Base-by-base conservation (phyloP, 805 yeast species). In the Candida caryicola region DNA sequence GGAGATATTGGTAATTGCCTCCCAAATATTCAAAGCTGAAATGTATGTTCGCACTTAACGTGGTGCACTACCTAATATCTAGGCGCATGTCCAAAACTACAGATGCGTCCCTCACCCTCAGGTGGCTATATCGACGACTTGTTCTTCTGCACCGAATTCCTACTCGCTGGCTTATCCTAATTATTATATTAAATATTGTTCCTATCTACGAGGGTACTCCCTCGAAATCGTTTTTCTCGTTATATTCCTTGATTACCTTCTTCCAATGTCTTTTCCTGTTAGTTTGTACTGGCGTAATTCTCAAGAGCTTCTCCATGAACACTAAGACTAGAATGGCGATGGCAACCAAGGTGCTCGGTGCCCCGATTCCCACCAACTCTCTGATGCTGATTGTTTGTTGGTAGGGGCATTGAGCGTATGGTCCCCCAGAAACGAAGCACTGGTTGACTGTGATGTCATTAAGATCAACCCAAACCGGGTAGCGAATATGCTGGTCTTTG, bases 351-450 rank as follows among this genome's bases (percentile, higher is more conserved):
- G 77, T 64, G n/a, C 82, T 78, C 0, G 95, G 89, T 0, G 83
- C 74, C 16, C 88, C 62, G 73, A 82, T 73, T 23, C 74, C 69
- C 0, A 77, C 76, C 45, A 86, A 81, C 35, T 76, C 76, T 36
- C 78, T 68, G 23, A 66, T 64, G 4, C 81, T 68, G 7, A 79
- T 69, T 1, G 73, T 71, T 32, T 66, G 66, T 40, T 75, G 77
- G 55, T 89, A 89, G 0, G 97, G 96, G 55, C 98, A 90, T 23
- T 64, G 54, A 0, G 91, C 82, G 44, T 76, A 70, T 0, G 87
- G 77, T 0, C 95, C 96, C 1, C 95, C 96, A 9, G 76, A 59
- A 4, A 89, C 89, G 90, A 93, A 91, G 54, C 98, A 90, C 38
- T 79, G 75, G 2, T 73, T 62, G 15, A 81, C 79, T 1, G 86